Percentiles rank a stretch among this genome's conserved stretches.
phyloP scores from a whole-genome alignment of 2,329 filamentous ascomycete genomes.

The Pseudonectria buxi region DNA sequence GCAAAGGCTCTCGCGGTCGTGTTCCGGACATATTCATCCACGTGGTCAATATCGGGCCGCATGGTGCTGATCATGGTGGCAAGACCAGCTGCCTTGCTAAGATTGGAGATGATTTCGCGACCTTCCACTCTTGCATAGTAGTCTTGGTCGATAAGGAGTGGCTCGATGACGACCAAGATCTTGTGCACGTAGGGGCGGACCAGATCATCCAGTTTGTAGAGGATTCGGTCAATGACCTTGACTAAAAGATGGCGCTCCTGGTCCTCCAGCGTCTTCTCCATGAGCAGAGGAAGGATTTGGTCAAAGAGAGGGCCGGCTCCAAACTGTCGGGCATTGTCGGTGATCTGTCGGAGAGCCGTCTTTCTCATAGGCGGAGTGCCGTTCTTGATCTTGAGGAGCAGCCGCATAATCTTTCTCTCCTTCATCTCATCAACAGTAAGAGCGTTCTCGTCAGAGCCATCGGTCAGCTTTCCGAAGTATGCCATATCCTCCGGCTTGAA shows the following conservation, averaged over 20 bases:
- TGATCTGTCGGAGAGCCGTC: slow-evolving; percentile 92
- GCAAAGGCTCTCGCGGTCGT: slow-evolving; percentile 96
- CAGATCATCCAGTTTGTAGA: slow-evolving; percentile 96
- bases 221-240: slow-evolving; percentile 96
- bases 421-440: slow-evolving; percentile 94
- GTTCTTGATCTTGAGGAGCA: slow-evolving; percentile 97
- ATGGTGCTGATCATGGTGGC: slow-evolving; percentile 99
- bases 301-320: slow-evolving; percentile 92
- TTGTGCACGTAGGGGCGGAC: slow-evolving; percentile 97
- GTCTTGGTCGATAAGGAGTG: slow-evolving; percentile 97
- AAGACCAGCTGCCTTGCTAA: slow-evolving; percentile 91
- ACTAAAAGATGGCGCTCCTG: slow-evolving; percentile 97
- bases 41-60: slow-evolving; percentile 96
- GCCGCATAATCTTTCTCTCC: slow-evolving; percentile 95
- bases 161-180: slow-evolving; percentile 96
- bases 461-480: slow-evolving; percentile 96
- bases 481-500: slow-evolving; percentile 99
- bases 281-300: slow-evolving; percentile 90
- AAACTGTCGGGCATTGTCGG: slow-evolving; percentile 94
- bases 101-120: slow-evolving; percentile 96
- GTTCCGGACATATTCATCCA: slow-evolving; percentile 97
- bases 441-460: slow-evolving; percentile 84
- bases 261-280: slow-evolving; percentile 97
- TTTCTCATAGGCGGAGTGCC: slow-evolving; percentile 98
- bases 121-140: slow-evolving; percentile 98